phyloP scores from a whole-genome alignment of 1,284 basidiomycete genomes.

The Malassezia furfur region DNA sequence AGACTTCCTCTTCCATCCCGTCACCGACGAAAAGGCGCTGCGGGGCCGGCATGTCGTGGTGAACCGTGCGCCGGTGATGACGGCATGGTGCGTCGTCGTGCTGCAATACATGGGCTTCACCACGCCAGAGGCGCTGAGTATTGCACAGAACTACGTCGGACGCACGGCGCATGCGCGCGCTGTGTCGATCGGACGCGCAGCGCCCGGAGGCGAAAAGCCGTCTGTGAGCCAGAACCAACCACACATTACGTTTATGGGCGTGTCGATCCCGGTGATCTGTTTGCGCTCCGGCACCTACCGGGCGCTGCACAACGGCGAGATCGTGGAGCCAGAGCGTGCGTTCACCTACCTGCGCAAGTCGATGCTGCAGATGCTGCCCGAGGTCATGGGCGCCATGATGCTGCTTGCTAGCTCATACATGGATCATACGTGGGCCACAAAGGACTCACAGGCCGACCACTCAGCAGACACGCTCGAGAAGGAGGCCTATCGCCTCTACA shows the following conservation, averaged over 20 bases:
- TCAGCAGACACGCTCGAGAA: slow-evolving; percentile 28
- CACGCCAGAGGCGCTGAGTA: slow-evolving; percentile 75
- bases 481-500: slow-evolving; percentile 35
- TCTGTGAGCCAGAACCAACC: slow-evolving; percentile 68
- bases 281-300: slow-evolving; percentile 65
- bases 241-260: slow-evolving; percentile 79
- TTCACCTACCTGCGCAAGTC: slow-evolving; percentile 38
- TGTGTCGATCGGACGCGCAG: slow-evolving; percentile 62
- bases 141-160: slow-evolving; percentile 83
- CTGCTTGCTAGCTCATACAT: slow-evolving; percentile 41
- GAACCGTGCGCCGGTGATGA: slow-evolving; percentile 89
- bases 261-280: slow-evolving; percentile 75
- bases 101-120: slow-evolving; percentile 75
- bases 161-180: slow-evolving; percentile 78
- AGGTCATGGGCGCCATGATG: slow-evolving; percentile 35
- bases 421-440: slow-evolving; percentile 2
- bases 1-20: slow-evolving; percentile 24
- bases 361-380: slow-evolving; percentile 41
- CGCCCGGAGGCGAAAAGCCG: slow-evolving; percentile 18
- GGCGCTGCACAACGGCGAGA: slow-evolving; percentile 64
- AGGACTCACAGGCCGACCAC: not conserved
- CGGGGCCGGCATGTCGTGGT: slow-evolving; percentile 58
- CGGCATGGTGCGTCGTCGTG: slow-evolving; percentile 77
- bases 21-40: slow-evolving; percentile 24
- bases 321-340: slow-evolving; percentile 58